Conservation (phyloP, 2,329 filamentous ascomycete genomes). For the Tolypocladium tundrense region DNA sequence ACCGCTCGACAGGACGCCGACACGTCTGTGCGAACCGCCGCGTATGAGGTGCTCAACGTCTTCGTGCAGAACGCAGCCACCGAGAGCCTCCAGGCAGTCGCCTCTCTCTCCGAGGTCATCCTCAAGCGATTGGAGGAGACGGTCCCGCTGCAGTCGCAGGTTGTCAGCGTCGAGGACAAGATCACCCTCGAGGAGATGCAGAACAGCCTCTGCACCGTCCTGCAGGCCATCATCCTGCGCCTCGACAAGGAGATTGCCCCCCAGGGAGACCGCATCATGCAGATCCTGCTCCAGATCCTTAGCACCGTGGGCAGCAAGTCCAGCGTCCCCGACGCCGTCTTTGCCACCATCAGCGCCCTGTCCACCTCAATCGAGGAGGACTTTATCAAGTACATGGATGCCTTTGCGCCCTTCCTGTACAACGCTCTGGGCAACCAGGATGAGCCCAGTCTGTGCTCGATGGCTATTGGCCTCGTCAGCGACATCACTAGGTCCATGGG, state of each 20-base stretch:
- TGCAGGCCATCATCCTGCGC: slow-evolving; percentile 83
- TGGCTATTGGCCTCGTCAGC: slow-evolving; percentile 95
- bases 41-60: slow-evolving; percentile 92
- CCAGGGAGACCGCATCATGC: slow-evolving; percentile 90
- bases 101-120: slow-evolving; percentile 74
- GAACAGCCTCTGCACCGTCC: slow-evolving; percentile 83
- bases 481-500: slow-evolving; percentile 90
- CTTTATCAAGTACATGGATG: slow-evolving; percentile 96
- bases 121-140: slow-evolving; percentile 88
- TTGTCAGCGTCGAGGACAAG: slow-evolving; percentile 93
- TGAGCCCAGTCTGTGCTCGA: slow-evolving; percentile 84
- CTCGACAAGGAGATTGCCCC: slow-evolving; percentile 86
- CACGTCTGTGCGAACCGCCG: slow-evolving; percentile 82
- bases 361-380: slow-evolving; percentile 86
- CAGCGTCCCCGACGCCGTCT: slow-evolving; percentile 86
- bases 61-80: slow-evolving; percentile 87
- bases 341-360: slow-evolving; percentile 84
- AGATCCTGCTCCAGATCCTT: slow-evolving; percentile 72
- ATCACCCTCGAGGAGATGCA: slow-evolving; percentile 97
- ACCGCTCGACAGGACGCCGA: slow-evolving; percentile 78
- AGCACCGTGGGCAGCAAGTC: slow-evolving; percentile 72
- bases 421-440: slow-evolving; percentile 93
- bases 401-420: slow-evolving; percentile 85
- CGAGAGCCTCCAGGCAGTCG: slow-evolving; percentile 73
- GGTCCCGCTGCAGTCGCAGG: slow-evolving; percentile 78